Conservation (phyloP, 768 basidiomycete genomes). For the Mycena galopus region DNA sequence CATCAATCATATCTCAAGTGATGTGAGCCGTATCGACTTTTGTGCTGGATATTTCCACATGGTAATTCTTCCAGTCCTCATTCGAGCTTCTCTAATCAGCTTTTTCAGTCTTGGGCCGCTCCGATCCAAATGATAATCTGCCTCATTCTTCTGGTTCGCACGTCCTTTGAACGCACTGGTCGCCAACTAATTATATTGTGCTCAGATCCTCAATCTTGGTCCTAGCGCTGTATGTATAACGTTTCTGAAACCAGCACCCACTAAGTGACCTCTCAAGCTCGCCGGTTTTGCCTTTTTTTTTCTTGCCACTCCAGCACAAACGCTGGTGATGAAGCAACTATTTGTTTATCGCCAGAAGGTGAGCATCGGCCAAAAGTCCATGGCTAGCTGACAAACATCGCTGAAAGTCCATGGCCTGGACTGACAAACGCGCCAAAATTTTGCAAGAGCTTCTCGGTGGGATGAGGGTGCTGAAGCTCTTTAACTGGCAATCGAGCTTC, state of each 20-base stretch:
- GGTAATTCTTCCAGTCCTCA: conserved; percentile 27
- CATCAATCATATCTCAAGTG: no score
- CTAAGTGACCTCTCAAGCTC: conserved; percentile 38
- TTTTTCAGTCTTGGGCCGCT: conserved; percentile 42
- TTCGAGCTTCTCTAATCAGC: conserved; percentile 10
- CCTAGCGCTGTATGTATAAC: conserved; percentile 55
- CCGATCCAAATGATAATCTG: conserved; percentile 66
- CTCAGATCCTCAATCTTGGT: conserved; percentile 73
- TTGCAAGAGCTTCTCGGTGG: conserved; percentile 61
- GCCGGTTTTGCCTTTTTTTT: conserved; percentile 73
- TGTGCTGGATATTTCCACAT: no score
- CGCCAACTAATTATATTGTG: no score
- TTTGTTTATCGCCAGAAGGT: conserved; percentile 76
- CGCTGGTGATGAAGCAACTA: conserved; percentile 77
- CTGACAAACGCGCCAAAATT: conserved; percentile 59
- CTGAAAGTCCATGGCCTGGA: conserved; percentile 70
- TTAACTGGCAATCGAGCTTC: conserved; percentile 63
- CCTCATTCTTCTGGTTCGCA: conserved; percentile 67
- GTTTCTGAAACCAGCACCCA: neutral
- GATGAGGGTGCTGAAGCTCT: no score
- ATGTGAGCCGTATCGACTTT: no score
- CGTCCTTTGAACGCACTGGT: neutral
- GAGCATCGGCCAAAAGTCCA: no score
- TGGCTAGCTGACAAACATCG: no score
- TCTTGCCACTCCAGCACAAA: conserved; percentile 80